Evolutionary conservation across 352 stramenopile genomes (phyloP).

Genomic region (Globisporangium acanthophoron): DNA sequence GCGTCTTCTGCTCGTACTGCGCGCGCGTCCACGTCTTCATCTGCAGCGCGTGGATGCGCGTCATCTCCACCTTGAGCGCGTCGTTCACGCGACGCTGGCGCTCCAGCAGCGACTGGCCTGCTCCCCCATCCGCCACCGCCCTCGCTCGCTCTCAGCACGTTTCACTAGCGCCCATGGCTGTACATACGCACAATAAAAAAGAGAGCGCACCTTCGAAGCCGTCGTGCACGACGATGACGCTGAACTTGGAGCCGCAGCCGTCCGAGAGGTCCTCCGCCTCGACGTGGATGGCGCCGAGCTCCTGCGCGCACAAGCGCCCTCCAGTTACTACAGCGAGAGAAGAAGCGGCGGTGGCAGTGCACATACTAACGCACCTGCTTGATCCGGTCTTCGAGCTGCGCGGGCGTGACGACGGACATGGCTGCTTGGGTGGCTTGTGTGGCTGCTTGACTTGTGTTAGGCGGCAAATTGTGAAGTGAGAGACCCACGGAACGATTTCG

Average conservation of each 20-base stretch:
- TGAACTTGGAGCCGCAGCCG: slow-evolving; percentile 81
- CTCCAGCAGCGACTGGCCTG: slow-evolving; percentile 70
- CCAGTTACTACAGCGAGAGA: neutral
- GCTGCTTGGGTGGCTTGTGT: neutral
- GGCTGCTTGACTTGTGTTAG: too few species aligned
- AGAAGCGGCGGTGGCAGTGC: neutral
- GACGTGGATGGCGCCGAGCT: slow-evolving; percentile 60
- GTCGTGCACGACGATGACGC: slow-evolving; percentile 73
- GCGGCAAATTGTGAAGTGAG: too few species aligned
- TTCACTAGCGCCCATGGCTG: neutral
- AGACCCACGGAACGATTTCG: too few species aligned
- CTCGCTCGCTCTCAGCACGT: neutral
- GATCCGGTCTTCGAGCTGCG: slow-evolving; percentile 50
- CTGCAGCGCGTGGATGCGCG: slow-evolving; percentile 75
- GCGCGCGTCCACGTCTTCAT: slow-evolving; percentile 84
- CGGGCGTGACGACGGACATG: slow-evolving; percentile 49
- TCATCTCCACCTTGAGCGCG: slow-evolving; percentile 80
- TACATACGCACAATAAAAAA: neutral
- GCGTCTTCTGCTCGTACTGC: slow-evolving; percentile 82
- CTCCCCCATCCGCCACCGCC: neutral
- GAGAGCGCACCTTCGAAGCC: slow-evolving; percentile 57
- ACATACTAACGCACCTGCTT: slow-evolving; percentile 21
- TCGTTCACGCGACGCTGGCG: slow-evolving; percentile 77
- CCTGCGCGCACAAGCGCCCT: slow-evolving; percentile 11
- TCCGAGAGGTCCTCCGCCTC: slow-evolving; percentile 77